A percentile compares a stretch with the other conserved stretches of the same genome.
Evolutionary conservation across 306 rosid species (phyloP).

Genomic region (Comarum palustre): DNA sequence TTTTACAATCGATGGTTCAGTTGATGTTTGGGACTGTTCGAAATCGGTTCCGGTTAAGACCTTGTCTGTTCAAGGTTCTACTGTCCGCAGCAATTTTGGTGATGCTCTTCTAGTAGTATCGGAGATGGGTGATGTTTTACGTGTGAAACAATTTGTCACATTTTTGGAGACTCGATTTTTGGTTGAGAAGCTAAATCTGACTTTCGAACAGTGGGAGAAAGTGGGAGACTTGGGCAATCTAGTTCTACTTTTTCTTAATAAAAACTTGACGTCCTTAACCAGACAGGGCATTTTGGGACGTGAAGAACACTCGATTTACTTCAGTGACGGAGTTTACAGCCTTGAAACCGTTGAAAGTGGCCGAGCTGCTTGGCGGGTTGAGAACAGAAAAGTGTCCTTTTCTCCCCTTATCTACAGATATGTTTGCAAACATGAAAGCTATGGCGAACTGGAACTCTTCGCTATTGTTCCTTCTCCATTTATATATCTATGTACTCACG

Average conservation of each 20-base stretch:
- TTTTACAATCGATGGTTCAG: background rate
- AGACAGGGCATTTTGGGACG: background rate
- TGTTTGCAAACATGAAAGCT: too few species aligned
- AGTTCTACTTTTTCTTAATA: background rate
- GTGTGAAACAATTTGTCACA: too few species aligned
- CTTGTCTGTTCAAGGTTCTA: background rate
- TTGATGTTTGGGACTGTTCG: background rate
- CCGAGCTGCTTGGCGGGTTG: too few species aligned
- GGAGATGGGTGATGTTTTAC: too few species aligned
- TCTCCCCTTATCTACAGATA: too few species aligned
- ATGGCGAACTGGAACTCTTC: too few species aligned
- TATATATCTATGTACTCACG: too few species aligned
- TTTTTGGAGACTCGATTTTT: too few species aligned
- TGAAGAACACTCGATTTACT: background rate
- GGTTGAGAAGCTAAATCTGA: background rate
- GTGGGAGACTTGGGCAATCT: background rate
- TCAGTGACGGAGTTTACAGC: too few species aligned
- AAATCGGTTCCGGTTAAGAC: background rate
- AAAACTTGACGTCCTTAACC: background rate
- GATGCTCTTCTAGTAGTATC: background rate
- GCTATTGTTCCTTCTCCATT: background rate
- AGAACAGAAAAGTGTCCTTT: too few species aligned
- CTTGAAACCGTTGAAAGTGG: too few species aligned
- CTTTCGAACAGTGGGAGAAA: background rate
- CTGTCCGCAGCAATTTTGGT: background rate